Evolutionary conservation across 805 yeast genomes (phyloP).

Genomic region (Sungouiozyma intestinalis): DNA sequence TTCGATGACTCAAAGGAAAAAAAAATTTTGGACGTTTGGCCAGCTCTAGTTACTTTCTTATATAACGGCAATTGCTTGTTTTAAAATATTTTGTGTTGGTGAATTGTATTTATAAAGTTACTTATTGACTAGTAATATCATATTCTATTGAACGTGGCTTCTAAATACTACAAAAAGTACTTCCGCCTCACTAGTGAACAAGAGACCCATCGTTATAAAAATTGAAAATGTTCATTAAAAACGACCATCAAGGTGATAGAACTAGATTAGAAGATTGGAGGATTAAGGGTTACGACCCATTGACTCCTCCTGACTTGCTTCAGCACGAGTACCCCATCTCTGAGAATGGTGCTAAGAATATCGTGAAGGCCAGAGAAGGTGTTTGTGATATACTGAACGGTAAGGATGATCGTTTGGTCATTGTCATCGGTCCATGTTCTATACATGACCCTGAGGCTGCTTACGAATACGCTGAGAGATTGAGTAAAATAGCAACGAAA

Average conservation of each 20-base stretch:
- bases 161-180: no score
- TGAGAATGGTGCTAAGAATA: slow-evolving; percentile 46
- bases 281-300: slow-evolving; percentile 84
- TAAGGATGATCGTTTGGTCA: slow-evolving; percentile 74
- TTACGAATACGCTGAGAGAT: slow-evolving; percentile 67
- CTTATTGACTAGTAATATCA: no score
- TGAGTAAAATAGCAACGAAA: slow-evolving; percentile 48
- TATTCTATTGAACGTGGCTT: no score
- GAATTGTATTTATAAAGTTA: no score
- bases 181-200: no score
- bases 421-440: slow-evolving; percentile 95
- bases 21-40: neutral
- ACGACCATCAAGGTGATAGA: slow-evolving; percentile 79
- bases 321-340: slow-evolving; percentile 77
- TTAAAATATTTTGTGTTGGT: no score
- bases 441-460: slow-evolving; percentile 93
- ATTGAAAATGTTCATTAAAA: slow-evolving; percentile 65
- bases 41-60: neutral
- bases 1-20: neutral
- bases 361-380: slow-evolving; percentile 65
- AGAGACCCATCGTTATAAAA: no score
- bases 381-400: slow-evolving; percentile 68
- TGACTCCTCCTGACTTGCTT: slow-evolving; percentile 87
- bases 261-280: slow-evolving; percentile 66
- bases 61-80: no score